These are phyloP conservation scores for Fusarium kyushuense DNA, from an alignment of 2,329 filamentous ascomycete species.

Conservation along the genomic window DNA sequence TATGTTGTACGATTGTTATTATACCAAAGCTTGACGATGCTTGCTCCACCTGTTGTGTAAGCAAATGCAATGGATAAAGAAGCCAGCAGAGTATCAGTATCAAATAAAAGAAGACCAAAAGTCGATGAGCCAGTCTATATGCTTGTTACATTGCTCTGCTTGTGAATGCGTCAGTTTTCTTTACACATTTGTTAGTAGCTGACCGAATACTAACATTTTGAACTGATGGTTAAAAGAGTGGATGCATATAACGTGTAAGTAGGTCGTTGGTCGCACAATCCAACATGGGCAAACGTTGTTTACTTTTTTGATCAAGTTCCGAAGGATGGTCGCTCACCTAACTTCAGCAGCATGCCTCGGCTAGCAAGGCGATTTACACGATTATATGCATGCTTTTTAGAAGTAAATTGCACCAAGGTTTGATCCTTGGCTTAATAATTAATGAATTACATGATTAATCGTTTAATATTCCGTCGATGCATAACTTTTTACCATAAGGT, in stretches of 20 bases:
- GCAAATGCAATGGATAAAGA: constrained; percentile 26
- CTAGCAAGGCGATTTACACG: background rate
- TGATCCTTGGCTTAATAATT: constrained; percentile 24
- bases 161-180: background rate
- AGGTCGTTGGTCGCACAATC: background rate
- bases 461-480: constrained; percentile 25
- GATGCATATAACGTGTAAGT: background rate
- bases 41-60: constrained; percentile 32
- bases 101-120: constrained; percentile 27
- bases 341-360: background rate
- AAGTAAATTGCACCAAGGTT: background rate
- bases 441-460: constrained; percentile 45
- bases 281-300: background rate
- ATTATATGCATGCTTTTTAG: background rate
- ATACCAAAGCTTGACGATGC: constrained; percentile 5
- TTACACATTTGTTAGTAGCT: background rate
- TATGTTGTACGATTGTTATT: constrained; percentile 40
- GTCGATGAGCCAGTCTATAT: background rate
- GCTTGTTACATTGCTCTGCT: background rate
- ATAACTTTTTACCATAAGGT: constrained; percentile 9
- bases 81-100: background rate
- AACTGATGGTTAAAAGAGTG: background rate
- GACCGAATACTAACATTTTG: background rate
- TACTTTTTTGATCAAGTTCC: too few species aligned
- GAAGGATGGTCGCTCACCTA: background rate